These are phyloP conservation scores for Plantago major DNA, from an alignment of 257 asterid genomes.

Conservation along the genomic window DNA sequence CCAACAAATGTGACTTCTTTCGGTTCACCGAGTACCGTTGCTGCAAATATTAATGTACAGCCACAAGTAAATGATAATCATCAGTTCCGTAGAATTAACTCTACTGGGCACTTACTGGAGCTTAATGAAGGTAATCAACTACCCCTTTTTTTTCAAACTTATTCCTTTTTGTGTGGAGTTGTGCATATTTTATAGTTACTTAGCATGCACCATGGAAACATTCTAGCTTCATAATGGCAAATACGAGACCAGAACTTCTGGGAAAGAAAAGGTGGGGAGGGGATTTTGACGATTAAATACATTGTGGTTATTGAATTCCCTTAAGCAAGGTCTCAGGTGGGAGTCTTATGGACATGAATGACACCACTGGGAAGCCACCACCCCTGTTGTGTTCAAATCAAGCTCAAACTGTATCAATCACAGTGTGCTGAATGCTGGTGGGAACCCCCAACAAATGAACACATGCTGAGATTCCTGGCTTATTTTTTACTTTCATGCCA, in stretches of 20 bases:
- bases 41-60: constrained; percentile 51
- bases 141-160: constrained; percentile 6
- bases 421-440: too few relatives aligned
- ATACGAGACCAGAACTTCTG: background rate
- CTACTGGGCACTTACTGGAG: constrained; percentile 60
- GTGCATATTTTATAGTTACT: constrained; percentile 7
- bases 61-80: constrained; percentile 60
- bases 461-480: background rate
- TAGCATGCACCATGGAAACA: background rate
- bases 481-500: background rate
- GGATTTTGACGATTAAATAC: too few relatives aligned
- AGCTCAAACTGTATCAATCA: too few relatives aligned
- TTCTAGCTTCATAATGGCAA: background rate
- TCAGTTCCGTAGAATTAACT: constrained; percentile 50
- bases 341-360: too few relatives aligned
- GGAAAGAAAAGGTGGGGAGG: constrained; percentile 1
- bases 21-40: constrained; percentile 62
- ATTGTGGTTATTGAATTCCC: too few relatives aligned
- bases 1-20: constrained; percentile 52
- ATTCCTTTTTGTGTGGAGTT: background rate
- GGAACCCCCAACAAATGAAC: too few relatives aligned
- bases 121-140: constrained; percentile 54
- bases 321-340: too few relatives aligned
- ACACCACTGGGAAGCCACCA: too few relatives aligned
- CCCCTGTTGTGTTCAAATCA: too few relatives aligned